Base-by-base conservation (phyloP, 202 grass and related monocot genomes). In the Bolboschoenoplectus hybrid region DNA sequence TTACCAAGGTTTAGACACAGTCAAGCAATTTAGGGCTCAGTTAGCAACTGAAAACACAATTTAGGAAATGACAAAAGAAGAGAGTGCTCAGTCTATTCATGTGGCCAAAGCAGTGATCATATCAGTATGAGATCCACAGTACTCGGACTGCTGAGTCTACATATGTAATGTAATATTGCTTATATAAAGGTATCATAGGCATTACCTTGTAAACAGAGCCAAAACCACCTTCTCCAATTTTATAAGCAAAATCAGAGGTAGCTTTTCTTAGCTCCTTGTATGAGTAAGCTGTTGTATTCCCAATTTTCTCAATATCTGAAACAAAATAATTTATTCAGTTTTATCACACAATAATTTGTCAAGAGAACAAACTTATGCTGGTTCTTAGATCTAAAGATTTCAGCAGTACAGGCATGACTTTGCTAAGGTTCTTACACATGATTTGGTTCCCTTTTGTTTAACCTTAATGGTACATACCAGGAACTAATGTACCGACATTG, bases 141-240 rank as follows among this genome's bases (percentile, higher is more conserved):
- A 79, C 34, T 57, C 10, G 40, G 14, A 80, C 2, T 79, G 7
- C 14, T 39, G 14, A 8, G 36, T 58, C 52, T 39, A 79, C 41
- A 79, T 9, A 60, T 57, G 9, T 56, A 77, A 16, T 36, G 13
- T 77, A 80, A 60, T 60, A 60, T 80, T 80, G 14, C 35, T n/a
- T 80, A 14, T 43, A 80, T 41, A 78, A 78, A 78, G 13, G 51
- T 51, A 41, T 40, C 36, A 12, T 56, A 60, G 51, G 75, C 61
- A 57, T 80, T 88, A 97, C 94, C 94, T 91, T 97, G 85, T 90
- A 97, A 4, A 97, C 94, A 86, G 87, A 87, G 19, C 94, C 94
- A 75, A 91, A 97, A 81, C 94, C 94, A 14, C 94, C 94, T 87
- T 91, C 85, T 16, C 94, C 94, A 80, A 97, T 85, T 86, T 94